Evolutionary conservation across 495 filamentous ascomycete species (phyloP), one percentile per base, ranked within the genome.

Genomic region (Neurospora intermedia): DNA sequence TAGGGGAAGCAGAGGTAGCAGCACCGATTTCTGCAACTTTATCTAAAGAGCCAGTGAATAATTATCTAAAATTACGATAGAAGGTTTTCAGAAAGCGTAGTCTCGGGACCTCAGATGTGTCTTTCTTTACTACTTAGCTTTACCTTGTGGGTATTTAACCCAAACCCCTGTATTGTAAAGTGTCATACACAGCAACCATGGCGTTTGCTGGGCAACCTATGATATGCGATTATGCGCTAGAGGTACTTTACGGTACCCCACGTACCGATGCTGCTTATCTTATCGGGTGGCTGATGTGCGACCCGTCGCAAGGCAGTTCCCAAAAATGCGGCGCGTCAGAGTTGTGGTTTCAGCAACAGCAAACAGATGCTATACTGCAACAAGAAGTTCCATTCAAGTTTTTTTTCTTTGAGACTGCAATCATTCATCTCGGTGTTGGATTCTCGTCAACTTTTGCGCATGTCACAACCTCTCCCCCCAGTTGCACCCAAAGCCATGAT

Each of bases 1-100:
- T 97, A 99, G 75, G 96, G 94, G 91, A 99, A 99, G 54, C 78
- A 18, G 94, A 97, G 69, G 96, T 98, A 45, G 96, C 98, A 66
- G 96, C 96, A 82, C 96, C 96, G 78, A 97, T 96, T 82, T 97
- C 94, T 76, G 94, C 93, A 73, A 83, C 89, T 90, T 93, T 94
- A 83, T 94, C 92, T 23, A 23, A 54, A 4, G 27, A 31, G 27
- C 27, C 13, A 48, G 45, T 13, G 11, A 23, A 23, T 11, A 48
- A 5, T 2, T n/a, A n/a, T n/a, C n/a, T n/a, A 48, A 23, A 20
- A 48, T 11, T 0, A 48, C 4, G 43, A 45, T 3, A 23, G n/a
- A 23, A 13, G 9, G n/a, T 11, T 48, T 48, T 48, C 1, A 9
- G n/a, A 48, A 48, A 45, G 0, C n/a, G 9, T 48, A 23, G 11